phyloP scores from a whole-genome alignment of 2,329 filamentous ascomycete species.

The Ophiobolus disseminans region DNA sequence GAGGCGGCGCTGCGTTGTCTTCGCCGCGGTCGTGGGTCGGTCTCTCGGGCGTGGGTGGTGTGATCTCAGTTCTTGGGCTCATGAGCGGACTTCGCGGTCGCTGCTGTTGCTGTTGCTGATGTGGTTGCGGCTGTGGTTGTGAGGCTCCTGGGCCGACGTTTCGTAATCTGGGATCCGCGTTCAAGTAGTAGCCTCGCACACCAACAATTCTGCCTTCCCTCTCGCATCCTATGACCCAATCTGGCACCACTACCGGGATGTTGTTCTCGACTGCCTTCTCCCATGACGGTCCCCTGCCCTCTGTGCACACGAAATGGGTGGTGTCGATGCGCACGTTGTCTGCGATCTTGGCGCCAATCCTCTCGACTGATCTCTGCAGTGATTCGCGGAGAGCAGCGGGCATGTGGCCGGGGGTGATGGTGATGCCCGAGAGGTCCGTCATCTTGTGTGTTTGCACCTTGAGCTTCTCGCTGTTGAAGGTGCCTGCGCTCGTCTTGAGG shows the following conservation, averaged over 20 bases:
- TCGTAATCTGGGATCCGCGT: slow-evolving; percentile 74
- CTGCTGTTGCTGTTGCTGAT: slow-evolving; percentile 23
- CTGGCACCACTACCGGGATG: slow-evolving; percentile 93
- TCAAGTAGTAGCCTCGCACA: slow-evolving; percentile 94
- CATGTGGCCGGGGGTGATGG: slow-evolving; percentile 88
- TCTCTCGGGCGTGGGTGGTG: slow-evolving; percentile 59
- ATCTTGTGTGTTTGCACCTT: slow-evolving; percentile 95
- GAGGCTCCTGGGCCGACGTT: slow-evolving; percentile 54
- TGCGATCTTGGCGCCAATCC: slow-evolving; percentile 90
- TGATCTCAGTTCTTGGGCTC: slow-evolving; percentile 58
- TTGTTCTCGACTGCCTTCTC: slow-evolving; percentile 98
- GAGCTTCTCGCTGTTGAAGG: slow-evolving; percentile 81
- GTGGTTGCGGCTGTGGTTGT: slow-evolving; percentile 32
- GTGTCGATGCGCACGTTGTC: slow-evolving; percentile 94
- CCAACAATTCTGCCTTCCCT: slow-evolving; percentile 89
- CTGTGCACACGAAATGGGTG: slow-evolving; percentile 96
- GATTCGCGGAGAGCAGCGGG: slow-evolving; percentile 75
- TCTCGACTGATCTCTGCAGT: slow-evolving; percentile 76
- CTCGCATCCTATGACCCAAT: slow-evolving; percentile 98
- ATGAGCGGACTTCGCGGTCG: slow-evolving; percentile 41
- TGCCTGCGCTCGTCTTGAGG: slow-evolving; percentile 87
- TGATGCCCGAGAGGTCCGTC: slow-evolving; percentile 95
- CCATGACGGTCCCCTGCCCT: slow-evolving; percentile 88
- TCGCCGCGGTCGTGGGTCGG: slow-evolving; percentile 31
- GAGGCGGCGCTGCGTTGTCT: slow-evolving; percentile 38